Evolutionary conservation across 371 early-diverging fungal species (phyloP), one percentile per base, ranked within the genome.

Genomic region (Blakeslea trispora): DNA sequence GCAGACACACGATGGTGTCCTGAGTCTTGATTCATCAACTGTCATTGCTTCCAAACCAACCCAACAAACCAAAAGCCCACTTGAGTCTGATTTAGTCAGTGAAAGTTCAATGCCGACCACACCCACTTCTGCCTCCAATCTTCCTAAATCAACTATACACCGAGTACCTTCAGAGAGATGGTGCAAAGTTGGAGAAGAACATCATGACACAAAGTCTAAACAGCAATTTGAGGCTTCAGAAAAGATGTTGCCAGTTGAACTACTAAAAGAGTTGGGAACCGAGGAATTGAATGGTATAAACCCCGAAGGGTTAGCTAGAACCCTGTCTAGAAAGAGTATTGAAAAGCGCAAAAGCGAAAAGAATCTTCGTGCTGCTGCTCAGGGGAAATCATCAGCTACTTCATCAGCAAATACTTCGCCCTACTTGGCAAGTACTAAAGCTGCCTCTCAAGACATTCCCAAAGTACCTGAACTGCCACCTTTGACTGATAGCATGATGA

Each of bases 151-250:
- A 31, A 23, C n/a, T 0, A 55, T 64, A 10, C 58, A 53, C 6
- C 71, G 77, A 24, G 55, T 73, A 0, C 71, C 77, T 19, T 77
- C 77, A 32, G 71, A 63, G 14, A 51, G 60, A 31, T 77, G 77
- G 77, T 77, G 73, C 40, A 61, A 59, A 50, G 57, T 45, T 5
- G 19, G 19, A 13, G 52, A 51, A 35, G 39, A 46, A 2, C 21
- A 40, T 13, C 34, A 40, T 9, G 32, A 34, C 11, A 46, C 41
- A 45, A 28, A 44, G 13, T 35, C 50, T 11, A 37, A 37, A 11
- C 37, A 6, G 11, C 9, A 4, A 37, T 9, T 37, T 10, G 21
- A 44, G 0, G 24, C 34, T 17, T 1, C 32, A 1, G 46, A 48
- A 4, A 34, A 57, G 1, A 45, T 28, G 0, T 42, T 66, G 21